Base-by-base conservation (phyloP, 176 grass and related monocot genomes). In the Ampelocalamus luodianensis region DNA sequence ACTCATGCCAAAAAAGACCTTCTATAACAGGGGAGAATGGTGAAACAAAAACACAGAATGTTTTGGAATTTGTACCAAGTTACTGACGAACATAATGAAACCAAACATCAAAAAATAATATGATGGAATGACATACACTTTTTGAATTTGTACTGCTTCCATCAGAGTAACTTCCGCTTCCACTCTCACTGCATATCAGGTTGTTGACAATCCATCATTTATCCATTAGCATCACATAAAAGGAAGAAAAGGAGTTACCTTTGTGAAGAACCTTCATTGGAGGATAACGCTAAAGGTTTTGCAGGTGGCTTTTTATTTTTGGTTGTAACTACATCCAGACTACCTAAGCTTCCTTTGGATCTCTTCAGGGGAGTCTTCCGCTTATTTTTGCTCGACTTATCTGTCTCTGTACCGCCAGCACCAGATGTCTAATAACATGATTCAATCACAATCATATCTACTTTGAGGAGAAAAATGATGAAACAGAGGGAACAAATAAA, bases 291-390 rank as follows among this genome's bases (percentile, higher is more conserved):
- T 46, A 68, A 83, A 82, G 86, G 59, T 86, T 89, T 92, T 83
- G 65, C 40, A 68, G 85, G 76, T 34, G 86, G 37, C 11, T 82
- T 89, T 65, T 79, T 88, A 54, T 85, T 85, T 85, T 86, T 86
- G 18, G 68, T 70, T 79, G 79, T 11, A 68, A 74, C 73, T 24
- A 86, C 68, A 89, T 89, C 79, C 27, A 92, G 83, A 82, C 83
- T 89, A 72, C 86, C 82, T 82, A 86, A 79, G 79, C 83, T 92
- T 92, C 86, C 90, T 79, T 88, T 92, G 32, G 73, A 92, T 92
- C 68, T 86, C 66, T 92, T 92, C 51, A 86, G 73, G 45, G 56
- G 78, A 74, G 78, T 86, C 67, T 86, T 89, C 51, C 61, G 82
- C 66, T 92, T 88, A 82, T 65, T 85, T 92, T 88, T 88, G 67